Conservation (phyloP, 1,284 basidiomycete species). For the Malassezia slooffiae region DNA sequence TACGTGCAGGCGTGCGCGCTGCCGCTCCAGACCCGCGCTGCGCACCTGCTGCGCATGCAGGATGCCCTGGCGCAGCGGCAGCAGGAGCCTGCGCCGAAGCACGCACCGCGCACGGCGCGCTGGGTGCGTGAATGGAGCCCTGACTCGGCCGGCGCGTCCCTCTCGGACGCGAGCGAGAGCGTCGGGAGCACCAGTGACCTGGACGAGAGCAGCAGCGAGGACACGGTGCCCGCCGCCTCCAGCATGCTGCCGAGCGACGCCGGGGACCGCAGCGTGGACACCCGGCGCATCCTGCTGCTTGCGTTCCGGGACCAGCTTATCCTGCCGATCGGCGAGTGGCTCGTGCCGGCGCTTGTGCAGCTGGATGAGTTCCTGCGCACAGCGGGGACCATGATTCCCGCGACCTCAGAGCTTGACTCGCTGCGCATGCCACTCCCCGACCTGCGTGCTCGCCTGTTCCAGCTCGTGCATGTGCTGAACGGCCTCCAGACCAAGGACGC, state of each 20-base stretch:
- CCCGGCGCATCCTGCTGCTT: constrained; percentile 64
- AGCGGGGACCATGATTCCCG: no score
- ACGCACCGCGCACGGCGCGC: no score
- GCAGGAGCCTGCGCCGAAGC: neutral
- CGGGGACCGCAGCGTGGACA: constrained; percentile 55
- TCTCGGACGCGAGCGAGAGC: no score
- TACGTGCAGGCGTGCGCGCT: constrained; percentile 62
- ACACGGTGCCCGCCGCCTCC: no score
- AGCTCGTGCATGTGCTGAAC: constrained; percentile 41
- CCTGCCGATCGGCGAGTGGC: constrained; percentile 30
- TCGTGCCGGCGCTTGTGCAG: constrained; percentile 24
- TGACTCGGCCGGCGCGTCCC: no score
- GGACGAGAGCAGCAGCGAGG: no score
- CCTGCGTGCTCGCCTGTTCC: constrained; percentile 29
- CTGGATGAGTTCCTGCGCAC: constrained; percentile 15
- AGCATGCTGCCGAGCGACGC: no score
- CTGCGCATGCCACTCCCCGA: constrained; percentile 7
- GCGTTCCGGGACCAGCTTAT: constrained; percentile 62
- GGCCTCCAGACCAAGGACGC: constrained; percentile 42
- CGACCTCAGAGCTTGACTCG: constrained; percentile 22
- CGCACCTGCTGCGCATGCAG: constrained; percentile 21
- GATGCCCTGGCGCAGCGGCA: neutral
- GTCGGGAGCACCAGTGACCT: no score
- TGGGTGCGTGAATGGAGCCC: no score
- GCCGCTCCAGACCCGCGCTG: constrained; percentile 46